These are phyloP conservation scores for Fomitiporia mediterranea DNA, from an alignment of 1,284 basidiomycete genomes.

Conservation along the genomic window DNA sequence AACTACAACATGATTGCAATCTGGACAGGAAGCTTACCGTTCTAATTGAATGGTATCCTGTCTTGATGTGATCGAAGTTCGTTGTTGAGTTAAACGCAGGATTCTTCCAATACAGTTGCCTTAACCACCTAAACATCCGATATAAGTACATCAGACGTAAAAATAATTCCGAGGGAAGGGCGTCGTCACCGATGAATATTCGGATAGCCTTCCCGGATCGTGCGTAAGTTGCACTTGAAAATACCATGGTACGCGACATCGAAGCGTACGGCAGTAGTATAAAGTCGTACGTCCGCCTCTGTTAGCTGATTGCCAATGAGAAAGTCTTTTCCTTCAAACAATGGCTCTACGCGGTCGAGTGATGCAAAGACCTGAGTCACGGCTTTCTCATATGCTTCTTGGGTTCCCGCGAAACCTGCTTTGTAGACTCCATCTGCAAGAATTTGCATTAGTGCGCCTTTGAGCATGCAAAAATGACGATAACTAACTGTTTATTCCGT, in stretches of 20 bases:
- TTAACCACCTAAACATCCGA: slow-evolving; percentile 59
- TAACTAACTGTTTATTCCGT: slow-evolving; percentile 70
- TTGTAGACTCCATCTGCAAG: slow-evolving; percentile 80
- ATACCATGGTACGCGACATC: slow-evolving; percentile 89
- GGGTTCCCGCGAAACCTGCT: slow-evolving; percentile 81
- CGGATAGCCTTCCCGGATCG: slow-evolving; percentile 78
- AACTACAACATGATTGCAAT: slow-evolving; percentile 24
- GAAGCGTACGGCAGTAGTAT: slow-evolving; percentile 81
- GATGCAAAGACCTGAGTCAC: slow-evolving; percentile 70
- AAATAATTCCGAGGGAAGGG: slow-evolving; percentile 36
- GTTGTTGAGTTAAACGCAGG: slow-evolving; percentile 87
- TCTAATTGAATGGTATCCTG: slow-evolving; percentile 71
- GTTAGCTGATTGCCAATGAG: slow-evolving; percentile 80
- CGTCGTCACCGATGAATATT: slow-evolving; percentile 52
- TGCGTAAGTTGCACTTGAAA: slow-evolving; percentile 92
- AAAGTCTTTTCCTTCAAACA: slow-evolving; percentile 76
- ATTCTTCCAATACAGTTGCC: slow-evolving; percentile 88
- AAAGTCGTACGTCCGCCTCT: slow-evolving; percentile 90
- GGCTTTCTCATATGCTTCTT: slow-evolving; percentile 78
- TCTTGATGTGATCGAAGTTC: slow-evolving; percentile 85
- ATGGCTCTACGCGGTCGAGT: slow-evolving; percentile 78
- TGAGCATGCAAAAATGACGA: not conserved
- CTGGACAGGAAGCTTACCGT: slow-evolving; percentile 19
- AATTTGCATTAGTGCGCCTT: not conserved
- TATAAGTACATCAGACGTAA: not conserved